Base-by-base conservation (phyloP, 352 stramenopile genomes). In the Globisporangium nunn region DNA sequence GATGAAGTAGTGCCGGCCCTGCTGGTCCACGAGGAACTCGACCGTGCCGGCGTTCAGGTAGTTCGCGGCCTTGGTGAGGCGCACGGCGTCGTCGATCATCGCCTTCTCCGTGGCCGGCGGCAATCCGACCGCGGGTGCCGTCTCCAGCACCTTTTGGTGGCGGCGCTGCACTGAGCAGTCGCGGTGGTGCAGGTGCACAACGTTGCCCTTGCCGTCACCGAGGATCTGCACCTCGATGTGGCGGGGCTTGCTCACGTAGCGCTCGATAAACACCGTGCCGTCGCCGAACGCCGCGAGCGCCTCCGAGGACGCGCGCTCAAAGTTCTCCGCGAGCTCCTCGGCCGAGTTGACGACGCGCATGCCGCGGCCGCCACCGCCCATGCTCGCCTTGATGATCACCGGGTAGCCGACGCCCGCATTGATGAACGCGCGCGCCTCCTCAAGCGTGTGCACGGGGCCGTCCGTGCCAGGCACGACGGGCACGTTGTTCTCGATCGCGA, bases 211-310 rank as follows among this genome's bases (percentile, higher is more conserved):
- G 12, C 85, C 82, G 54, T 99, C 96, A 47, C 91, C 96, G 1
- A 99, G 68, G 45, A 99, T 91, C 83, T 99, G 96, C 15, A 99
- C 91, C 67, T 99, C 96, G 53, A 99, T 96, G 72, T 99, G 97
- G 43, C 93, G 88, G 12, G 97, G 92, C 69, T 97, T 88, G 56
- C 92, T 81, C 37, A 99, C 81, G 69, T 98, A 99, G 41, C 91
- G 82, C 68, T 99, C 96, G 49, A 99, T 88, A 70, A 99, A 98
- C 4, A 98, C 90, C 1, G 78, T 91, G 23, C 87, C 92, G 65
- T 99, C 95, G 43, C 96, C 96, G 73, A 99, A 99, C 17, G 85
- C 82, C 3, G 87, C 84, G 41, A 94, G 66, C 3, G 87, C 89
- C 60, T 97, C 89, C 0, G 78, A 91, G 35, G 76, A 94, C 31